Evolutionary conservation across 2,329 filamentous ascomycete genomes (phyloP).

Genomic region (Coniochaeta sp.): DNA sequence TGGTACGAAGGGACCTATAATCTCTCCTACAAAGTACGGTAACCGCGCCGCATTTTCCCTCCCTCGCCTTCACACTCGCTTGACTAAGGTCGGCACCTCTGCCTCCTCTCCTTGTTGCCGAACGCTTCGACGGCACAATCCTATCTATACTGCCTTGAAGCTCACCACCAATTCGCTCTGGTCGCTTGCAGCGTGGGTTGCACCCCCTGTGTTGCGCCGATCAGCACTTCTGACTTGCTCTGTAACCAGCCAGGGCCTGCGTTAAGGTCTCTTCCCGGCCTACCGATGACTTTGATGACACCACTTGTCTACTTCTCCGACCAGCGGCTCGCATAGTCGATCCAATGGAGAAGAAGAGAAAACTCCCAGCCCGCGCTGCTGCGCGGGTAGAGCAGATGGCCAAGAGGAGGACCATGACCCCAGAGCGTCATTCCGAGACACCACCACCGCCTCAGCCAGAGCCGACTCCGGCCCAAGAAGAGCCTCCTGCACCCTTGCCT

Average conservation of each 20-base stretch:
- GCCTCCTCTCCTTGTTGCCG: background rate
- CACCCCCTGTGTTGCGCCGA: background rate
- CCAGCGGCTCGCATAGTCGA: constrained; percentile 11
- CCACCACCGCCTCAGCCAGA: constrained; percentile 15
- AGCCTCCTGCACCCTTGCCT: constrained; percentile 42
- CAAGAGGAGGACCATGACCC: constrained; percentile 53
- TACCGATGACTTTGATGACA: constrained; percentile 16
- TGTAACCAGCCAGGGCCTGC: background rate
- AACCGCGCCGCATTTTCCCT: background rate
- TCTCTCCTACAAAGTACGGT: background rate
- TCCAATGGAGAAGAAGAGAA: constrained; percentile 58
- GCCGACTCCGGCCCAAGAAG: constrained; percentile 26
- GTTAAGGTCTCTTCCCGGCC: background rate
- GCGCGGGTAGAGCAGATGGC: constrained; percentile 51
- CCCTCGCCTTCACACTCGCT: background rate
- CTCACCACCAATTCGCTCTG: background rate
- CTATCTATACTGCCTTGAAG: background rate
- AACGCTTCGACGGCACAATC: background rate
- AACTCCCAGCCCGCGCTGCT: constrained; percentile 54
- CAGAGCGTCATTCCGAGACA: constrained; percentile 42
- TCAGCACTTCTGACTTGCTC: background rate
- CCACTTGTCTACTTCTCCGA: constrained; percentile 5
- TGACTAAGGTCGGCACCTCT: background rate
- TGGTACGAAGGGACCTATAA: background rate
- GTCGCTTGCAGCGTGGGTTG: background rate